Evolutionary conservation across 2,329 filamentous ascomycete species (phyloP).

Genomic region (Fonsecaea multimorphosa): DNA sequence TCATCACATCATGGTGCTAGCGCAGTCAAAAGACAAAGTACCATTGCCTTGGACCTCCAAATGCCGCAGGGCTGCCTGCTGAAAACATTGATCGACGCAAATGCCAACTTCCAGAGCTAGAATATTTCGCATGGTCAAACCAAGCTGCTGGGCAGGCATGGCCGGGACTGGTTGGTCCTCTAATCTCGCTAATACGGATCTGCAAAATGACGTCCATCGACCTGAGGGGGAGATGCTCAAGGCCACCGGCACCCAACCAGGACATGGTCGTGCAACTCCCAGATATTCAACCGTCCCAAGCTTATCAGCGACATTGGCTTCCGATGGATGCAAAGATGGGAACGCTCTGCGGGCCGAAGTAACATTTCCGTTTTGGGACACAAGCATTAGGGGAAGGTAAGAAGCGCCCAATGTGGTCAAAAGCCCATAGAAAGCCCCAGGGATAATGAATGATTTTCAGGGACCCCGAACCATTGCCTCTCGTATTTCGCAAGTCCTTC

Average conservation of each 20-base stretch:
- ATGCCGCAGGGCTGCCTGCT: neutral
- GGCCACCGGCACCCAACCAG: too few relatives aligned
- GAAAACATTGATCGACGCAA: neutral
- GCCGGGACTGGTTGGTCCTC: too few relatives aligned
- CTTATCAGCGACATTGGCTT: neutral
- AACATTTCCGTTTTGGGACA: neutral
- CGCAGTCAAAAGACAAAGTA: neutral
- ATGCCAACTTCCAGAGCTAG: neutral
- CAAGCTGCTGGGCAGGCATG: neutral
- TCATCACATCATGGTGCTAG: neutral
- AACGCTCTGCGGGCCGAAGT: neutral
- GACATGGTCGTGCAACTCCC: too few relatives aligned
- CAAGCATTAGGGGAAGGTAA: neutral
- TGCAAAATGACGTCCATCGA: too few relatives aligned
- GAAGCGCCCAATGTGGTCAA: neutral
- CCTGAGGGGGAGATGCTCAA: too few relatives aligned
- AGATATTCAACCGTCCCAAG: too few relatives aligned
- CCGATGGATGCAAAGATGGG: neutral
- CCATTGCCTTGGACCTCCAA: neutral
- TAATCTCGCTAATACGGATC: too few relatives aligned
- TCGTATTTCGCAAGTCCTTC: neutral
- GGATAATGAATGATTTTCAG: neutral
- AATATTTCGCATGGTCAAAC: neutral
- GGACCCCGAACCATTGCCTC: neutral
- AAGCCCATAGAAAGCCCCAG: neutral